These are phyloP conservation scores for Letharia lupina DNA, from an alignment of 495 filamentous ascomycete genomes.

Conservation along the genomic window DNA sequence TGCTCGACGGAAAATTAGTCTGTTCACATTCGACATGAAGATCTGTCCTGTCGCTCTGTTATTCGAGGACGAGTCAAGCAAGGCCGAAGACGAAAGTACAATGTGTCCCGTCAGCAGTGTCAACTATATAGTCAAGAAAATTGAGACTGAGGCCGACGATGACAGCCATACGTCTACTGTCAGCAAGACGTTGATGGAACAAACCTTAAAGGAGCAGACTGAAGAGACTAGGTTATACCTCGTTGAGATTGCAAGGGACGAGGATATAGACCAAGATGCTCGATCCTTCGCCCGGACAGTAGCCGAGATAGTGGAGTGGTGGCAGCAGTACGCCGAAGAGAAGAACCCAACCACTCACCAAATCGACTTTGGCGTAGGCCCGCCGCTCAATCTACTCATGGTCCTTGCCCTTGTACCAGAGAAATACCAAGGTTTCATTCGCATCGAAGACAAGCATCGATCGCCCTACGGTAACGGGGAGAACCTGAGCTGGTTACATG, in stretches of 20 bases:
- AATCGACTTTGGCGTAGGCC: background rate
- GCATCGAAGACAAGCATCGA: background rate
- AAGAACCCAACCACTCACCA: background rate
- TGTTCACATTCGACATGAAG: background rate
- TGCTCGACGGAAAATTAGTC: background rate
- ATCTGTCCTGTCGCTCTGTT: background rate
- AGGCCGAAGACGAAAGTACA: background rate
- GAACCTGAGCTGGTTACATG: slow-evolving; percentile 2
- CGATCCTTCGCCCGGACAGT: background rate
- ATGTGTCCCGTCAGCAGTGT: background rate
- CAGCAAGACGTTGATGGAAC: background rate
- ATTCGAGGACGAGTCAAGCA: background rate
- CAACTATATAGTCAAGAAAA: too few species aligned
- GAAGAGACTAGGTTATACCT: background rate
- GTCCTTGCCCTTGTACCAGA: background rate
- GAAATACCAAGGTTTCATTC: background rate
- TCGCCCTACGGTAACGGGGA: background rate
- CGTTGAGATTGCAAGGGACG: background rate
- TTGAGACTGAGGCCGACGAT: background rate
- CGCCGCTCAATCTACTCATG: background rate
- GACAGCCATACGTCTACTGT: background rate
- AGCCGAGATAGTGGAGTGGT: background rate
- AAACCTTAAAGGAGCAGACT: background rate
- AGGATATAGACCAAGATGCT: background rate
- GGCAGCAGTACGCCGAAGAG: background rate